Evolutionary conservation across 1,284 basidiomycete species (phyloP).

Genomic region (Cutaneotrichosporon daszewskae): DNA sequence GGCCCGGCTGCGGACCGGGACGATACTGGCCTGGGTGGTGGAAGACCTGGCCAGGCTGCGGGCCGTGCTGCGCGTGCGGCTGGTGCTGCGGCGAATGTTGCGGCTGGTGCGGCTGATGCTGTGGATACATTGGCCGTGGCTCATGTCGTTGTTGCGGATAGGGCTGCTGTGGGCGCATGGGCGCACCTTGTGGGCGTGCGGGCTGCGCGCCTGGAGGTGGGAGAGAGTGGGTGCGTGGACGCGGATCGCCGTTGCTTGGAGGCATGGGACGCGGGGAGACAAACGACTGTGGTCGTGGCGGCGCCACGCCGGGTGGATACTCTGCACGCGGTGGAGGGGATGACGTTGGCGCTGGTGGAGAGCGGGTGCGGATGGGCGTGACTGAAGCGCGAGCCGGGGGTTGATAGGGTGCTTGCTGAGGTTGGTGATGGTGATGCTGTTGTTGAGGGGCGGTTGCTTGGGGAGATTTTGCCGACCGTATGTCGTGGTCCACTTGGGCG

Average conservation of each 20-base stretch:
- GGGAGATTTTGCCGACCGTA: slow-evolving; percentile 23
- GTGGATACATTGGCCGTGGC: not conserved
- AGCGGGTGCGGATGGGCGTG: slow-evolving; percentile 6
- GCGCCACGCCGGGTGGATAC: slow-evolving; percentile 13
- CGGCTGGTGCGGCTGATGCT: not conserved
- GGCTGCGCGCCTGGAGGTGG: not conserved
- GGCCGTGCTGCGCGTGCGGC: slow-evolving; percentile 10
- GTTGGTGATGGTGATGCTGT: slow-evolving; percentile 6
- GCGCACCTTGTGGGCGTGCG: slow-evolving; percentile 1
- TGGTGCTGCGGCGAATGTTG: not conserved
- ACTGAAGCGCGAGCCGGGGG: slow-evolving; percentile 7
- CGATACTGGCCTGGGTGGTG: slow-evolving; percentile 31
- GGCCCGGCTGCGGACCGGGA: slow-evolving; percentile 27
- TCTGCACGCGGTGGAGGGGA: slow-evolving; percentile 10
- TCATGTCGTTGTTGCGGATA: not conserved
- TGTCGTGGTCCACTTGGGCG: slow-evolving; percentile 79
- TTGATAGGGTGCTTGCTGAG: slow-evolving; percentile 5
- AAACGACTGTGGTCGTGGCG: slow-evolving; percentile 10
- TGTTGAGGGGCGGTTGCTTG: slow-evolving; percentile 6
- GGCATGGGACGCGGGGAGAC: not conserved
- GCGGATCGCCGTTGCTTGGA: not conserved
- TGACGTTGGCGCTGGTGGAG: slow-evolving; percentile 11
- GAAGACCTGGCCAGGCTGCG: slow-evolving; percentile 47
- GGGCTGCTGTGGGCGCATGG: not conserved
- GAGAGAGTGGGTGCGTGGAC: not conserved